Conservation (phyloP, 257 asterid species). For the Capsicum rhomboideum region DNA sequence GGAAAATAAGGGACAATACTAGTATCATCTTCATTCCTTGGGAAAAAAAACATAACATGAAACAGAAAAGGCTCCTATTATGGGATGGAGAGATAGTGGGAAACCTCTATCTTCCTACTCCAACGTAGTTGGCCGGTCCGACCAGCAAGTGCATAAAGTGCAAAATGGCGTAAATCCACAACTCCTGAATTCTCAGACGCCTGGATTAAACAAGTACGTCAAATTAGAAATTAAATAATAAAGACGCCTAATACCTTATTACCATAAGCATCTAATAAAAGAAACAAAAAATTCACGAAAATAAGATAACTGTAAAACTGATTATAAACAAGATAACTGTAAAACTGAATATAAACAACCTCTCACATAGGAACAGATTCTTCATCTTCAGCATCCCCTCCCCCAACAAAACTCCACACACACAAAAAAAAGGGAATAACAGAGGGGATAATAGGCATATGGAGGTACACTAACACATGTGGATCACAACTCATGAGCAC, state of each 20-base stretch:
- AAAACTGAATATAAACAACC: not conserved
- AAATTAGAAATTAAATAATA: not conserved
- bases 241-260: not conserved
- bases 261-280: not conserved
- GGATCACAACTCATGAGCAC: not conserved
- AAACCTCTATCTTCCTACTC: conserved; percentile 81
- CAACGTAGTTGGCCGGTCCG: conserved; percentile 84
- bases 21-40: not conserved
- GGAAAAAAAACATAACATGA: not conserved
- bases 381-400: not conserved
- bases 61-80: not conserved
- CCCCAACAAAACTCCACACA: not conserved
- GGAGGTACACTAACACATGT: not conserved
- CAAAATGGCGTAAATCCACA: conserved; percentile 85
- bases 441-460: not conserved
- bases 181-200: conserved; percentile 60
- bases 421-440: not conserved
- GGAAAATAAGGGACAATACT: not conserved
- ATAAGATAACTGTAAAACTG: not conserved
- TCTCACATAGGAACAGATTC: not conserved
- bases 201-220: conserved; percentile 22
- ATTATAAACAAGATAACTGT: not conserved
- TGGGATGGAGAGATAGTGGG: not conserved
- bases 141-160: conserved; percentile 88
- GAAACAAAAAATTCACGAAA: not conserved